phyloP scores from a whole-genome alignment of 768 basidiomycete genomes.

The Boletus rubescentipes region DNA sequence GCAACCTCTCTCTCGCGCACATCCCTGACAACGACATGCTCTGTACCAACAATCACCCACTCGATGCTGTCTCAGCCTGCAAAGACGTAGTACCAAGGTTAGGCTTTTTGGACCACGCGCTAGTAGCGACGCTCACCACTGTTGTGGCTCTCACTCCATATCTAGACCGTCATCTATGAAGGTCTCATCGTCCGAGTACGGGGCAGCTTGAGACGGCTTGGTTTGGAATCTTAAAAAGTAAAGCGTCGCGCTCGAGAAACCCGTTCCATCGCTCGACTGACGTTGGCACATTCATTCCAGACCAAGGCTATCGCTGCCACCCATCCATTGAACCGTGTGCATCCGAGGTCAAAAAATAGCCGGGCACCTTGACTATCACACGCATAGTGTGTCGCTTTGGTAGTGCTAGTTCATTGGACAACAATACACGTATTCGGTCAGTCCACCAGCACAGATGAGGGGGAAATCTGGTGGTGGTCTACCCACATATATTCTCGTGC shows the following conservation, averaged over 20 bases:
- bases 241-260: background rate
- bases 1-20: background rate
- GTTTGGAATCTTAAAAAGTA: background rate
- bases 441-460: slow-evolving; percentile 1
- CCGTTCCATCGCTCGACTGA: background rate
- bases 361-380: slow-evolving; percentile 29
- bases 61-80: too few species aligned
- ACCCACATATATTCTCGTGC: background rate
- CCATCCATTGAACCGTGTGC: slow-evolving; percentile 14
- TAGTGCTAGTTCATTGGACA: slow-evolving; percentile 20
- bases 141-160: background rate
- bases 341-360: slow-evolving; percentile 22
- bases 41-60: too few species aligned
- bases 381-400: slow-evolving; percentile 24
- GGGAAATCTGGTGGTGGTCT: background rate
- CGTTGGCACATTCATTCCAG: background rate
- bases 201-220: slow-evolving; percentile 14
- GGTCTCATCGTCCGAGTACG: slow-evolving; percentile 8
- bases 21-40: background rate
- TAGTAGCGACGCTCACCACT: background rate
- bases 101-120: background rate
- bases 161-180: slow-evolving; percentile 1
- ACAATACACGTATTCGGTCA: slow-evolving; percentile 22
- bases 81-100: background rate
- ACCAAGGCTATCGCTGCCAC: slow-evolving; percentile 16